These are phyloP conservation scores for Phanerochaete carnosa DNA, from an alignment of 768 basidiomycete species.

Conservation along the genomic window DNA sequence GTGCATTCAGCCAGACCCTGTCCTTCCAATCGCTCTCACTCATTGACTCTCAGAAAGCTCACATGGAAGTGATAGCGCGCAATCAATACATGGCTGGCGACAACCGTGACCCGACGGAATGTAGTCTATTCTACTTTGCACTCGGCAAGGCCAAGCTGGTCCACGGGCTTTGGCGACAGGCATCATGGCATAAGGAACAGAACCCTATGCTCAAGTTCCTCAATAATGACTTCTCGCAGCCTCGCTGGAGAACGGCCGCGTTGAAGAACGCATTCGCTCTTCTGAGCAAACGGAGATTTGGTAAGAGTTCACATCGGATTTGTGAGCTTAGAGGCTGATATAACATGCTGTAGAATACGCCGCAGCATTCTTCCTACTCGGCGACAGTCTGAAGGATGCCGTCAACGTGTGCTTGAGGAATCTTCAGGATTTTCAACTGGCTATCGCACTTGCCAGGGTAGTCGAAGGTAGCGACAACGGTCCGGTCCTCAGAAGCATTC, in stretches of 20 bases:
- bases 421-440: slow-evolving; percentile 86
- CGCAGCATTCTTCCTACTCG: slow-evolving; percentile 96
- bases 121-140: slow-evolving; percentile 93
- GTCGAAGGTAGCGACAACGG: slow-evolving; percentile 83
- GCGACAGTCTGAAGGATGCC: slow-evolving; percentile 84
- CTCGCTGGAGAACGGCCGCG: slow-evolving; percentile 90
- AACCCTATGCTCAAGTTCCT: slow-evolving; percentile 87
- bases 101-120: slow-evolving; percentile 81
- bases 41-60: slow-evolving; percentile 50
- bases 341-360: slow-evolving; percentile 70
- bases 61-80: slow-evolving; percentile 85
- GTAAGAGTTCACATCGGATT: slow-evolving; percentile 42
- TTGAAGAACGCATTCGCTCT: slow-evolving; percentile 95
- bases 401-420: slow-evolving; percentile 88
- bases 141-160: slow-evolving; percentile 90
- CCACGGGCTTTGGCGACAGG: slow-evolving; percentile 94
- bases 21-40: background rate
- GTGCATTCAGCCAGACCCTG: slow-evolving; percentile 43
- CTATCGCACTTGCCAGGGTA: slow-evolving; percentile 80
- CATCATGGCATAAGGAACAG: slow-evolving; percentile 91
- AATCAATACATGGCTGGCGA: slow-evolving; percentile 92
- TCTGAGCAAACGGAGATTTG: slow-evolving; percentile 86
- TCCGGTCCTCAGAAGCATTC: slow-evolving; percentile 65
- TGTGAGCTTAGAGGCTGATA: slow-evolving; percentile 4
- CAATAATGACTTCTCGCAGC: slow-evolving; percentile 79